A percentile compares a stretch with the other conserved stretches of the same genome.
Conservation (phyloP, 1,284 basidiomycete genomes). For the Ceratobasidium papillatum region DNA sequence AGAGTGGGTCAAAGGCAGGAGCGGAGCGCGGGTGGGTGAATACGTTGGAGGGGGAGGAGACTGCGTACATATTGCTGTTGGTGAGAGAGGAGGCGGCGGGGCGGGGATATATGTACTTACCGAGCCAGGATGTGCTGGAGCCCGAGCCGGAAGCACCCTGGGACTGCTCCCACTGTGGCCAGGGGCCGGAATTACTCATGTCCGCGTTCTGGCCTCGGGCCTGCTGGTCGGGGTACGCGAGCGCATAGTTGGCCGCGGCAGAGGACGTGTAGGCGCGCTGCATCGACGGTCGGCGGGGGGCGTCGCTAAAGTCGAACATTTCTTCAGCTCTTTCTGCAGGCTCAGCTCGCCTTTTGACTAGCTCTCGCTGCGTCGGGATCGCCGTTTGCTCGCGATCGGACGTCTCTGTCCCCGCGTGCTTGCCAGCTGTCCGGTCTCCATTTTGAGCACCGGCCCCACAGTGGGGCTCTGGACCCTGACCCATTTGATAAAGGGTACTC, state of each 20-base stretch:
- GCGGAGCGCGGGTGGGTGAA: conserved; percentile 34
- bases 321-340: background rate
- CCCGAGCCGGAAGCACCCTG: conserved; percentile 35
- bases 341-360: conserved; percentile 1
- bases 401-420: conserved; percentile 2
- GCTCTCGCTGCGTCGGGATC: conserved; percentile 37
- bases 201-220: background rate
- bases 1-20: conserved; percentile 19
- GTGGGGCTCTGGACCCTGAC: background rate
- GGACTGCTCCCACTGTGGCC: conserved; percentile 38
- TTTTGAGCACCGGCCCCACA: conserved; percentile 19
- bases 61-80: conserved; percentile 26
- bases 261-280: background rate
- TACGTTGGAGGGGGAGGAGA: conserved; percentile 38
- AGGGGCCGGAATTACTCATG: conserved; percentile 19
- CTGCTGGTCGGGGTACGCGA: conserved; percentile 30
- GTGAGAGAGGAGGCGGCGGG: background rate
- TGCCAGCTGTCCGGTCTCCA: conserved; percentile 14
- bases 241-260: conserved; percentile 29
- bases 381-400: conserved; percentile 30
- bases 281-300: conserved; percentile 8
- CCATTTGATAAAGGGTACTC: background rate
- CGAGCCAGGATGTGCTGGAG: conserved; percentile 38
- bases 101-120: conserved; percentile 36
- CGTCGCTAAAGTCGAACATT: conserved; percentile 7